phyloP scores from a whole-genome alignment of 2,329 filamentous ascomycete species.

The Exophiala viscosa region DNA sequence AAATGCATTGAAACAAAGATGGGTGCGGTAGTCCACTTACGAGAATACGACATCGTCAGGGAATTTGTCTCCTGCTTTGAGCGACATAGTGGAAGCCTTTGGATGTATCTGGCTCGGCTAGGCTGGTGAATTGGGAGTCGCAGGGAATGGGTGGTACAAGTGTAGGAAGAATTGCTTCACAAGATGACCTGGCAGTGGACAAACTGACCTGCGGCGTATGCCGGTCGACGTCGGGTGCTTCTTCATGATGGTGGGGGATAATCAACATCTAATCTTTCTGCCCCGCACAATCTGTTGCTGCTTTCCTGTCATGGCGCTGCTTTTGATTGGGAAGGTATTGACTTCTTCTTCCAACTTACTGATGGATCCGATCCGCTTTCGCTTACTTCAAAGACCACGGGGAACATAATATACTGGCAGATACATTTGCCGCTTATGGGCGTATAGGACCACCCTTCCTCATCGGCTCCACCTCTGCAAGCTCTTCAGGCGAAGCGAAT shows the following conservation, averaged over 20 bases:
- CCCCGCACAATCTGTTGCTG: too few species aligned
- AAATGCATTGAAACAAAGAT: neutral
- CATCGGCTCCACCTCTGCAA: neutral
- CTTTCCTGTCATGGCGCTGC: too few species aligned
- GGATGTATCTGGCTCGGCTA: neutral
- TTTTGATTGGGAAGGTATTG: neutral
- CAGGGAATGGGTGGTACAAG: too few species aligned
- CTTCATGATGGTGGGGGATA: too few species aligned
- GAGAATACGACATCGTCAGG: conserved; percentile 74
- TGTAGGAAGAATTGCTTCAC: too few species aligned
- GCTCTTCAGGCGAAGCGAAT: neutral
- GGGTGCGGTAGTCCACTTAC: conserved; percentile 40
- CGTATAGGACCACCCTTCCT: too few species aligned
- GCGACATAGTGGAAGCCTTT: conserved; percentile 59
- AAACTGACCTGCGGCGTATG: too few species aligned
- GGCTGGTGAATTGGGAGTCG: neutral
- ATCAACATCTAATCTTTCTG: too few species aligned
- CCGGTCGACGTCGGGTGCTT: too few species aligned
- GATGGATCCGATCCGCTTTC: neutral
- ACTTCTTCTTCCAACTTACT: neutral
- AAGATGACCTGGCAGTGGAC: too few species aligned
- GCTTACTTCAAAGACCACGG: too few species aligned
- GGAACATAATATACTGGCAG: too few species aligned
- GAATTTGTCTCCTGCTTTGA: conserved; percentile 80
- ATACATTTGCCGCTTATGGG: neutral